phyloP scores from a whole-genome alignment of 805 yeast species.

The Nakazawaea holstii region DNA sequence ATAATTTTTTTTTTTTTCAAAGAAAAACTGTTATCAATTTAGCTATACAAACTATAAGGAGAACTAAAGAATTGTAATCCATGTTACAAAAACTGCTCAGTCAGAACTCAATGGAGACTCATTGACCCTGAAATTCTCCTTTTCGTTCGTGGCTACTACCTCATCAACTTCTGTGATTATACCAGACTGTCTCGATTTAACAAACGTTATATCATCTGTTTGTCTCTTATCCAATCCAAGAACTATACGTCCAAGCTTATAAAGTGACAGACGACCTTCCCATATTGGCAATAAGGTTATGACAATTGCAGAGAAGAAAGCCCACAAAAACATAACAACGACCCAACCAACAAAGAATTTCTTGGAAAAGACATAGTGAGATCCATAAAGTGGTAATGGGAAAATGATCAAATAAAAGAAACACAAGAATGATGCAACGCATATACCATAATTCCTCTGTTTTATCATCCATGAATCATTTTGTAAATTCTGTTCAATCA shows the following conservation, averaged over 20 bases:
- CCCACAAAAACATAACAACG: conserved; percentile 33
- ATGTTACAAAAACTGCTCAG: too few relatives aligned
- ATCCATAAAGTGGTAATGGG: conserved; percentile 36
- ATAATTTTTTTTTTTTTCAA: too few relatives aligned
- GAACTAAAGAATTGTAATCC: too few relatives aligned
- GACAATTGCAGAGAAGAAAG: conserved; percentile 29
- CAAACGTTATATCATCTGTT: conserved; percentile 1
- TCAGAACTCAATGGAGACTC: too few relatives aligned
- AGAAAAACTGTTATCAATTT: too few relatives aligned
- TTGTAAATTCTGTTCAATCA: conserved; percentile 18
- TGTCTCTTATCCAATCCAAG: conserved; percentile 4
- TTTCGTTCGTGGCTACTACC: too few relatives aligned
- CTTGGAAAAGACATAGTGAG: conserved; percentile 31
- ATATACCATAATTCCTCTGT: conserved; percentile 23
- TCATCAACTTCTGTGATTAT: too few relatives aligned
- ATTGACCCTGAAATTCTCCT: too few relatives aligned
- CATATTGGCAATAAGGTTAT: conserved; percentile 42
- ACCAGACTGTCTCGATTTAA: not conserved
- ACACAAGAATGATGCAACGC: conserved; percentile 20
- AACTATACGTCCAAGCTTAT: conserved; percentile 13
- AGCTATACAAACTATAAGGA: too few relatives aligned
- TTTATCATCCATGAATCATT: conserved; percentile 20
- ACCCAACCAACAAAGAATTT: conserved; percentile 33
- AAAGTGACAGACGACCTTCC: conserved; percentile 33
- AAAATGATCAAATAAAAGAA: conserved; percentile 24